These are phyloP conservation scores for Gigaspora rosea DNA, from an alignment of 192 early-diverging fungal genomes.

Conservation along the genomic window DNA sequence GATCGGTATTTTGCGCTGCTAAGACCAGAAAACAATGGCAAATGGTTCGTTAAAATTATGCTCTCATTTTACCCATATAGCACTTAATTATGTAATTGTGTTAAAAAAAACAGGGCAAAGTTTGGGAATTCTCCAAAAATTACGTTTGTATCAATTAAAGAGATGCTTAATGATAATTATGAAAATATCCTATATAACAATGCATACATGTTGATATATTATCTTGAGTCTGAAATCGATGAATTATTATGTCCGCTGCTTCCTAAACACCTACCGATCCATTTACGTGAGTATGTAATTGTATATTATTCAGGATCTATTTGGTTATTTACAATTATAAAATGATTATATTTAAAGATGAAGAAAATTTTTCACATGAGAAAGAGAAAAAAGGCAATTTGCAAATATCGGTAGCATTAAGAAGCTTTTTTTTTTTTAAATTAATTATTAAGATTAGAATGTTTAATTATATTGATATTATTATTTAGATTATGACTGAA, in stretches of 20 bases:
- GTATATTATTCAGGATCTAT: not conserved
- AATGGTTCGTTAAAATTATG: conserved; percentile 55
- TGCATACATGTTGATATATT: conserved; percentile 99
- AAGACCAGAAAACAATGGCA: conserved; percentile 72
- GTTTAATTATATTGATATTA: too few relatives aligned
- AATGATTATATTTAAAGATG: too few relatives aligned
- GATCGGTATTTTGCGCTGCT: conserved; percentile 95
- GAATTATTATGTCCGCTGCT: conserved; percentile 67
- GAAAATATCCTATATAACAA: conserved; percentile 61
- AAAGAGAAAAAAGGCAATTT: too few relatives aligned
- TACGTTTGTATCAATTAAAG: conserved; percentile 69
- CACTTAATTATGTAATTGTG: not conserved
- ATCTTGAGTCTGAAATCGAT: conserved; percentile 75
- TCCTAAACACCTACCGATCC: conserved; percentile 75
- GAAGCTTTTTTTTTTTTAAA: too few relatives aligned
- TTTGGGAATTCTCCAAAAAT: conserved; percentile 66
- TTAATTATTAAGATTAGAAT: too few relatives aligned
- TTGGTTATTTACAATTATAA: too few relatives aligned
- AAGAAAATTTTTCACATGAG: too few relatives aligned
- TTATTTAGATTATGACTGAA: too few relatives aligned
- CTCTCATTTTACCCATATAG: too few relatives aligned
- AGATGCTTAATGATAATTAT: conserved; percentile 91
- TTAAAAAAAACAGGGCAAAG: not conserved
- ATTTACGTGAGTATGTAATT: conserved; percentile 55
- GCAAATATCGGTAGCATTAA: too few relatives aligned